phyloP scores from a whole-genome alignment of 805 yeast species.

The Wickerhamomyces silvicola region DNA sequence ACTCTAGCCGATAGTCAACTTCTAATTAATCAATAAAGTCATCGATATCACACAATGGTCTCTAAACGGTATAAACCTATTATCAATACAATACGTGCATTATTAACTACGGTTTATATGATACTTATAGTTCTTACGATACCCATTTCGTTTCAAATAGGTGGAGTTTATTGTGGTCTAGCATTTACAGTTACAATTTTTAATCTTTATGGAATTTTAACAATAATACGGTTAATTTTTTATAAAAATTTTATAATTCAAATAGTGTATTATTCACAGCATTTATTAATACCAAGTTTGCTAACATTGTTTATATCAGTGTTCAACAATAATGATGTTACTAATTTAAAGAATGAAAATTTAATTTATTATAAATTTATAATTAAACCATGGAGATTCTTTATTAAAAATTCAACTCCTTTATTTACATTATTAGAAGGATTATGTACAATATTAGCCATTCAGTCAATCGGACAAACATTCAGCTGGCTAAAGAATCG shows the following conservation, averaged over 20 bases:
- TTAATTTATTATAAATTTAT: slow-evolving; percentile 27
- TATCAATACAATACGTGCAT: slow-evolving; percentile 14
- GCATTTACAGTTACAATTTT: slow-evolving; percentile 74
- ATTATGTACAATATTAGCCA: slow-evolving; percentile 82
- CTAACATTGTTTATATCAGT: slow-evolving; percentile 61
- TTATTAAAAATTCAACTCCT: slow-evolving; percentile 78
- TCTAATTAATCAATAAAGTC: too few relatives aligned
- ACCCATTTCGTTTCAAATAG: slow-evolving; percentile 90
- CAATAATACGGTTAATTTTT: slow-evolving; percentile 59
- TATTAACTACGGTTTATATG: slow-evolving; percentile 56
- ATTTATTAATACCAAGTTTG: slow-evolving; percentile 74
- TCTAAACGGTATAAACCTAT: slow-evolving; percentile 2
- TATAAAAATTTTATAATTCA: slow-evolving; percentile 26
- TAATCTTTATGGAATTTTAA: slow-evolving; percentile 60
- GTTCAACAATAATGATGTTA: slow-evolving; percentile 32
- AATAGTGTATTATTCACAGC: slow-evolving; percentile 71
- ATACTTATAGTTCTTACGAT: slow-evolving; percentile 70
- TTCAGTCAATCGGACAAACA: slow-evolving; percentile 87
- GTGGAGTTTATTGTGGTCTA: slow-evolving; percentile 86
- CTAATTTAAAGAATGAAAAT: slow-evolving; percentile 15
- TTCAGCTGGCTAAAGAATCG: slow-evolving; percentile 57
- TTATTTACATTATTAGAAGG: slow-evolving; percentile 88
- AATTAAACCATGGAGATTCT: slow-evolving; percentile 62
- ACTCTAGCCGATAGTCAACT: too few relatives aligned
- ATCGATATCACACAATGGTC: too few relatives aligned